Evolutionary conservation across 139 green algal species (phyloP).

Genomic region (Prasinococcaceae sp.): DNA sequence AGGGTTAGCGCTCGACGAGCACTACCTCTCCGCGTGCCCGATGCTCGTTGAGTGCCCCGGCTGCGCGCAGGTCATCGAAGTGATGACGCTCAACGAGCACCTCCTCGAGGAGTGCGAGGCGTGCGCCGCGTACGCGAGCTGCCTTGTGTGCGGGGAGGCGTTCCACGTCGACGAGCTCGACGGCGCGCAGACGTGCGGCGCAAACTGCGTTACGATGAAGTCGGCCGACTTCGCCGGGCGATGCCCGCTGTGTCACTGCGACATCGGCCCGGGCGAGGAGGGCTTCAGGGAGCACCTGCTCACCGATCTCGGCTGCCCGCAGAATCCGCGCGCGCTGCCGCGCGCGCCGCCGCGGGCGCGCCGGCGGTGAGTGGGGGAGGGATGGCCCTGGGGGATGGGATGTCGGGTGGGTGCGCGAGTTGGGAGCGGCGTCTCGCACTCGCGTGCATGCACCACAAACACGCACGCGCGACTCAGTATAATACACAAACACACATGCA

Average conservation of each 20-base stretch:
- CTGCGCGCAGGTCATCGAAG: conserved; percentile 9
- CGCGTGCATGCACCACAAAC: too few species aligned
- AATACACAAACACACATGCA: too few species aligned
- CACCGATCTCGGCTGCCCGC: neutral
- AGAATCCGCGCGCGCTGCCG: conserved; percentile 1
- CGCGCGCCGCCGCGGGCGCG: too few species aligned
- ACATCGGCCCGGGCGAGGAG: neutral
- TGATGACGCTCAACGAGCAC: conserved; percentile 1
- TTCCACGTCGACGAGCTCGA: neutral
- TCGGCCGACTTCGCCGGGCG: neutral
- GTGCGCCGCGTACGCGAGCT: neutral
- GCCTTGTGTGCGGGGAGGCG: neutral
- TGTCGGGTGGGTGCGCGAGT: too few species aligned
- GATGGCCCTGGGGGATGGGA: too few species aligned
- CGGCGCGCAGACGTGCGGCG: neutral
- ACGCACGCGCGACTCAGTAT: too few species aligned
- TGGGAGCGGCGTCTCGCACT: too few species aligned
- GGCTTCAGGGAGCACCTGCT: conserved; percentile 2
- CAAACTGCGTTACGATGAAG: neutral
- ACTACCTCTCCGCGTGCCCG: conserved; percentile 8
- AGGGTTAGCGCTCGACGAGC: neutral
- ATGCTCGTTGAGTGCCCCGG: conserved; percentile 1
- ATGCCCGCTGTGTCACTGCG: conserved; percentile 5
- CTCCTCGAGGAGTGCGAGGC: conserved; percentile 6
- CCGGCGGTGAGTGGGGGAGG: too few species aligned